Percentiles rank a stretch among this genome's conserved stretches.
phyloP scores from a whole-genome alignment of 805 yeast species.

The Debaryomyces hansenii region DNA sequence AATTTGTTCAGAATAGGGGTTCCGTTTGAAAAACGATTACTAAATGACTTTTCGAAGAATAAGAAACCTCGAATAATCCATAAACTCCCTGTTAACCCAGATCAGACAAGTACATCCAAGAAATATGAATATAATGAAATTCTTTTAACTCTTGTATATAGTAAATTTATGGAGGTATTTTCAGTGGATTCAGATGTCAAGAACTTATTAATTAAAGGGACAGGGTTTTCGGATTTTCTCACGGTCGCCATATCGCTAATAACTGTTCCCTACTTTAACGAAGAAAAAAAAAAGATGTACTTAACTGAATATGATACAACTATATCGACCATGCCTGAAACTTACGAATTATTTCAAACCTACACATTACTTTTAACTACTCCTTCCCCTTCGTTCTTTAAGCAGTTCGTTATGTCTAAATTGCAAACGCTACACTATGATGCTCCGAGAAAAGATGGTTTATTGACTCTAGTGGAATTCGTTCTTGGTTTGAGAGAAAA shows the following conservation, averaged over 20 bases:
- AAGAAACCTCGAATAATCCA: constrained; percentile 24
- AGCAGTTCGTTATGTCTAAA: constrained; percentile 44
- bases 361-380: constrained; percentile 60
- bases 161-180: constrained; percentile 34
- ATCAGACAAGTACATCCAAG: constrained; percentile 14
- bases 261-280: constrained; percentile 30
- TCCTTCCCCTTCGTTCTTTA: constrained; percentile 47
- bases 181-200: constrained; percentile 46
- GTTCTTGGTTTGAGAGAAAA: constrained; percentile 73
- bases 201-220: constrained; percentile 59
- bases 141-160: constrained; percentile 29
- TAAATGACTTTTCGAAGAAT: constrained; percentile 46
- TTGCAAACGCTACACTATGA: constrained; percentile 56
- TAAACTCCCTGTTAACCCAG: constrained; percentile 9
- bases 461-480: constrained; percentile 72
- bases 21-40: constrained; percentile 58
- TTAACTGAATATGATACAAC: constrained; percentile 19
- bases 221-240: constrained; percentile 63
- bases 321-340: constrained; percentile 50
- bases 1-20: constrained; percentile 57
- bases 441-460: constrained; percentile 61
- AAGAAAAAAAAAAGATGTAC: constrained; percentile 8
- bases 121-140: constrained; percentile 13
- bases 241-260: constrained; percentile 47
- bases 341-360: constrained; percentile 64